Conservation (phyloP, 2,329 filamentous ascomycete genomes). For the Fusarium sp. region DNA sequence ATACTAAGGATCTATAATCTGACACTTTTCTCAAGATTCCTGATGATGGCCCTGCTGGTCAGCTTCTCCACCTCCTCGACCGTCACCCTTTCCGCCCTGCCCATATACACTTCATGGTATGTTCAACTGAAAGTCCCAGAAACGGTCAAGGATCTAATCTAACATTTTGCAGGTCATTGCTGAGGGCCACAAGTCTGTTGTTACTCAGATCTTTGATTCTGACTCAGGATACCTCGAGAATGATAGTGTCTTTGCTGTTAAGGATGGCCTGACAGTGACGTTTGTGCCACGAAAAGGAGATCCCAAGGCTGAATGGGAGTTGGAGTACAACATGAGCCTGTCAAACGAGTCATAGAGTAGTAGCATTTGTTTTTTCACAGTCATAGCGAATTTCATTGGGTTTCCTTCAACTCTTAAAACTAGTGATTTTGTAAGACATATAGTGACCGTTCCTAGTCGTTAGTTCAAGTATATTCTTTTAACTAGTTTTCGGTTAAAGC, state of each 20-base stretch:
- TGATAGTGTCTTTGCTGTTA: slow-evolving; percentile 37
- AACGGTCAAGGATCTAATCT: neutral
- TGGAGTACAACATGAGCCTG: slow-evolving; percentile 30
- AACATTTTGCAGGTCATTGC: slow-evolving; percentile 50
- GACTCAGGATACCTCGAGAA: slow-evolving; percentile 35
- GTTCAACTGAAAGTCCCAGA: neutral
- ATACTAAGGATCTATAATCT: neutral
- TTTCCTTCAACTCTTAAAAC: neutral
- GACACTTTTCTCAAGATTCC: slow-evolving; percentile 43
- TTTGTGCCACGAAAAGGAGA: slow-evolving; percentile 37
- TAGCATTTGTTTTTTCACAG: neutral
- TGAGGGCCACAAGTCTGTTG: slow-evolving; percentile 72
- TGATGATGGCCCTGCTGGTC: slow-evolving; percentile 62
- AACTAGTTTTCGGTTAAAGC: too few relatives aligned
- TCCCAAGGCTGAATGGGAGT: slow-evolving; percentile 28
- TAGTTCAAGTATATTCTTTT: neutral
- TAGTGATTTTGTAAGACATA: neutral
- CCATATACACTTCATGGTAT: slow-evolving; percentile 68
- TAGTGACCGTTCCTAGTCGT: neutral
- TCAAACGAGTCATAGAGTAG: neutral
- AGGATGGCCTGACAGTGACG: slow-evolving; percentile 34
- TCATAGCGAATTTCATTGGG: neutral
- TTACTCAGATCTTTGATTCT: slow-evolving; percentile 69
- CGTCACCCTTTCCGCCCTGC: slow-evolving; percentile 66
- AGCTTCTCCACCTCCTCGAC: slow-evolving; percentile 63